Percentiles rank a stretch among this genome's conserved stretches.
These are phyloP conservation scores for Lentinula novae-zelandiae DNA, from an alignment of 1,284 basidiomycete genomes.

Conservation along the genomic window DNA sequence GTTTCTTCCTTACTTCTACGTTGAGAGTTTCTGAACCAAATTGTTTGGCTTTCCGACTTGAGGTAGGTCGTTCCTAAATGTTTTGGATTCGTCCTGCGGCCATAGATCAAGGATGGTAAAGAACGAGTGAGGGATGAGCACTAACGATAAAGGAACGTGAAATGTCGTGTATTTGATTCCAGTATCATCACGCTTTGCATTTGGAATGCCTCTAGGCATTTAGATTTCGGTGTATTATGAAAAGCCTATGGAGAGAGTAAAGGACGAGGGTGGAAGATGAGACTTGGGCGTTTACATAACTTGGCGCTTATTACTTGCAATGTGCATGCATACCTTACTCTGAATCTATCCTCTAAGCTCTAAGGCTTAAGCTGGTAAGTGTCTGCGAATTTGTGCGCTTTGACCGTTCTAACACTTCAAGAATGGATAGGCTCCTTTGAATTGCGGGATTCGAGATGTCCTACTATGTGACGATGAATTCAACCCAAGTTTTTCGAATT, in stretches of 20 bases:
- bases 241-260: too few species aligned
- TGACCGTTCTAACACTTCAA: too few species aligned
- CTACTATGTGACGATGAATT: too few species aligned
- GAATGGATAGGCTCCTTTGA: too few species aligned
- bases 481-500: too few species aligned
- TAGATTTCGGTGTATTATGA: background rate
- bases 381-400: too few species aligned
- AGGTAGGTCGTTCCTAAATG: constrained; percentile 71
- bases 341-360: too few species aligned
- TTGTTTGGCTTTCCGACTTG: constrained; percentile 63
- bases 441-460: too few species aligned
- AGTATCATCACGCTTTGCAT: constrained; percentile 73
- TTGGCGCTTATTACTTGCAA: background rate
- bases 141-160: constrained; percentile 70
- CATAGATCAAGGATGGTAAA: constrained; percentile 1
- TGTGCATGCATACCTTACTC: too few species aligned
- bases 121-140: constrained; percentile 16
- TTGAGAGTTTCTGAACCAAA: constrained; percentile 67
- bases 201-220: constrained; percentile 80
- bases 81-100: constrained; percentile 65
- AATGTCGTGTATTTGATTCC: constrained; percentile 78
- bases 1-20: constrained; percentile 47
- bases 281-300: background rate
- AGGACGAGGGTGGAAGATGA: too few species aligned
- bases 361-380: too few species aligned